These are phyloP conservation scores for Solanum pennellii DNA, from an alignment of 257 asterid species.

Conservation along the genomic window DNA sequence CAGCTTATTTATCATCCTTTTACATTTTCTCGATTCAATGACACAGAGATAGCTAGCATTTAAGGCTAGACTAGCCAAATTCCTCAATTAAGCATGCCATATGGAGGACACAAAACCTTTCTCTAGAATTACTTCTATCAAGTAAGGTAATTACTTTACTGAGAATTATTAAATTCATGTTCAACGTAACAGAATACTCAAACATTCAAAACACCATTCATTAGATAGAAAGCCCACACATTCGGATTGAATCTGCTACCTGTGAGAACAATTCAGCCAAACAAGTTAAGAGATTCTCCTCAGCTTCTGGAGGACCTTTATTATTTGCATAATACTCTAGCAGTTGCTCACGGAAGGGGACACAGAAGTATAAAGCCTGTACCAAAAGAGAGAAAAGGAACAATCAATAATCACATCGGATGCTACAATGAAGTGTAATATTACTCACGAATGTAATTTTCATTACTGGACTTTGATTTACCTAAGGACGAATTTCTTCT, in stretches of 20 bases:
- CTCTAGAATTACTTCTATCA: background rate
- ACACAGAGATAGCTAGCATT: background rate
- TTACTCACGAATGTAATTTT: background rate
- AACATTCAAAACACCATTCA: background rate
- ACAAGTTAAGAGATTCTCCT: constrained; percentile 82
- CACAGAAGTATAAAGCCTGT: constrained; percentile 87
- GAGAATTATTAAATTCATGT: background rate
- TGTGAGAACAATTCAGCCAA: constrained; percentile 79
- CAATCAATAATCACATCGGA: background rate
- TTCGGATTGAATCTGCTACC: constrained; percentile 22
- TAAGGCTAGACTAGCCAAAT: background rate
- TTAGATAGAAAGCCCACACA: background rate
- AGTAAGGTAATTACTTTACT: background rate
- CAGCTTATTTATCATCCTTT: background rate
- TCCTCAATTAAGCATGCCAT: background rate
- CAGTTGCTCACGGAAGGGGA: constrained; percentile 78
- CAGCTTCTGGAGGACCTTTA: constrained; percentile 47
- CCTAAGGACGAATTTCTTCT: background rate
- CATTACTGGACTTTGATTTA: background rate
- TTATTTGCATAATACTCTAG: constrained; percentile 60
- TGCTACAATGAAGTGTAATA: background rate
- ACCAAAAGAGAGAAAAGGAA: background rate
- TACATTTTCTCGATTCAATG: background rate
- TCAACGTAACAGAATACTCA: background rate
- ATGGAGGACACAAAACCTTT: background rate